Conservation (phyloP, 2,329 filamentous ascomycete species). For the Rhytidhysteron rufulum region DNA sequence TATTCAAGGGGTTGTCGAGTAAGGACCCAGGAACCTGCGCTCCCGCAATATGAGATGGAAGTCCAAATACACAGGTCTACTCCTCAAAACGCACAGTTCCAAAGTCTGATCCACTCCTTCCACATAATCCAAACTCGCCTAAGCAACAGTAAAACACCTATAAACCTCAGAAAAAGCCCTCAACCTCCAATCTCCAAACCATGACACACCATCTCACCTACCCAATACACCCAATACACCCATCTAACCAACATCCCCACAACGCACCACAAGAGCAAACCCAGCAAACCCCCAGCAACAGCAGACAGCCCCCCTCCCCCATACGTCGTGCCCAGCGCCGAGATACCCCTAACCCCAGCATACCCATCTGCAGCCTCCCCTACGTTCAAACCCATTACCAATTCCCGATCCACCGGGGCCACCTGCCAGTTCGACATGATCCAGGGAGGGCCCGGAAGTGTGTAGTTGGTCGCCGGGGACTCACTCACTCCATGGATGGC, state of each 20-base stretch:
- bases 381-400: constrained; percentile 53
- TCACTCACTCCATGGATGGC: too few species aligned
- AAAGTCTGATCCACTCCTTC: constrained; percentile 51
- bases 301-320: constrained; percentile 66
- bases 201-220: constrained; percentile 54
- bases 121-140: constrained; percentile 45
- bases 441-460: constrained; percentile 26
- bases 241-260: constrained; percentile 51
- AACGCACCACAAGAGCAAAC: constrained; percentile 62
- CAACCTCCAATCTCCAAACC: constrained; percentile 60
- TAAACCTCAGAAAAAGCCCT: constrained; percentile 49
- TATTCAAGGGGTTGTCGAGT: constrained; percentile 19
- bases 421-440: constrained; percentile 28
- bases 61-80: constrained; percentile 54
- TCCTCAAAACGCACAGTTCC: constrained; percentile 48
- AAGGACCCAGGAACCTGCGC: constrained; percentile 27
- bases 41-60: constrained; percentile 52
- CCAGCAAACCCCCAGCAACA: constrained; percentile 69
- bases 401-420: constrained; percentile 44
- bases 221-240: constrained; percentile 41
- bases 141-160: constrained; percentile 47
- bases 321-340: constrained; percentile 69
- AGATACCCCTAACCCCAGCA: constrained; percentile 54
- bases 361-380: constrained; percentile 55
- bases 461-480: constrained; percentile 40